Base-by-base conservation (phyloP, 1,284 basidiomycete genomes). In the Exobasidium rhododendri region DNA sequence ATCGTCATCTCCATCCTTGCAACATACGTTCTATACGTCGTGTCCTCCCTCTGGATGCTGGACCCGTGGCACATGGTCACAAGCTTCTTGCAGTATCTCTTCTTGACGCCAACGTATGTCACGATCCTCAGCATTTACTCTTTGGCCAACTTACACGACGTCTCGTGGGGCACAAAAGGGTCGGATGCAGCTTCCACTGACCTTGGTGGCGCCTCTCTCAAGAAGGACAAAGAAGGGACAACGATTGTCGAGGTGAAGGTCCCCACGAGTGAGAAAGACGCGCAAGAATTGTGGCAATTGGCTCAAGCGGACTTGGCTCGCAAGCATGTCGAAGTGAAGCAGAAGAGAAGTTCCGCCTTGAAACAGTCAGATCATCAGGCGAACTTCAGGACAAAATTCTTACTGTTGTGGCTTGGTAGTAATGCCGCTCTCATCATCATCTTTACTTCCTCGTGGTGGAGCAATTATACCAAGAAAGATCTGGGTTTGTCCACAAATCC, bases 51-150 rank as follows among this genome's bases (percentile, higher is more conserved):
- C 79, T 86, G 94, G 81, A 89, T 92, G 81, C 82, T 90, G 50
- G 92, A 94, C 75, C 91, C 91, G 0, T 94, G 90, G 90, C 92
- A 94, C 83, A 91, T 94, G 89, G 85, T 94, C 82, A 92, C 91
- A 22, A 91, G 88, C 59, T 93, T 94, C 84, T 67, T 87, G 53
- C 89, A 75, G 43, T 74, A 74, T 61, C 56, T 70, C 4, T 49
- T 68, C 59, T 63, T 82, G 73, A 82, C 86, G 85, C 81, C 81
- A 2, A 77, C 76, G 26, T 82, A 92, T 80, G 89, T 92, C 78
- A 93, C 92, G 82, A 28, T 49, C 47, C 59, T 64, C 86, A 85
- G 90, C 88, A 90, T 89, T 87, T 91, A 90, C 76, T 88, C 89
- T 51, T 91, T 93, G 87, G 92, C 24, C 52, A 63, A 61, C 26